Evolutionary conservation across 805 yeast species (phyloP), one percentile per base, ranked within the genome.

Genomic region (Saccharomycopsis oosterbeekiorum): DNA sequence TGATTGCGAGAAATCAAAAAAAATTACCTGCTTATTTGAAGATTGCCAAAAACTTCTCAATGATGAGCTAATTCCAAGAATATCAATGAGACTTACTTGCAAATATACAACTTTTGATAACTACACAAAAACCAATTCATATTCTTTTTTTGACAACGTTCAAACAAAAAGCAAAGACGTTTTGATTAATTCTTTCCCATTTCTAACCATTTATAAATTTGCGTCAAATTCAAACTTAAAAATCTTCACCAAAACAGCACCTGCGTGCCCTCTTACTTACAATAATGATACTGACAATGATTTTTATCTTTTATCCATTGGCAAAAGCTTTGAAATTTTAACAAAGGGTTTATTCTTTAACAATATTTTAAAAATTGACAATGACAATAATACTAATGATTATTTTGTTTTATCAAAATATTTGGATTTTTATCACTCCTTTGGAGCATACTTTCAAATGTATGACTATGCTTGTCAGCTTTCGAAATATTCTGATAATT

Each of bases 321-420:
- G 62, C 5, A 59, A 59, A 55, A 21, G 26, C 17, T 37, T 59
- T 21, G 62, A 59, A 24, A 42, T 59, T 11, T 9, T 59, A 5
- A 55, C 62, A 2, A 55, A 47, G 36, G 62, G 62, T 1, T 9
- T 55, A 4, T 3, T 59, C 12, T 59, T 55, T 17, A 56, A 55
- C 26, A 59, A 55, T 17, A 41, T 59, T n/a, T 21, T 51, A 12
- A 24, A 41, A 51, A 34, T 41, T 39, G 53, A 47, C 15, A 47
- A 47, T 47, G 29, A 2, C 26, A 26, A 19, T 47, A 1, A 14
- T 47, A 24, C 2, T 47, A 26, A 12, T 21, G 34, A 24, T 2
- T 47, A 47, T 47, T 47, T 47, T 47, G 29, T 24, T 47, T 24
- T 47, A 21, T 47, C 53, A 24, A 47, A 47, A 21, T 26, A 47